These are phyloP conservation scores for Nannochloris sp. DNA, from an alignment of 139 green algal genomes.

Conservation along the genomic window DNA sequence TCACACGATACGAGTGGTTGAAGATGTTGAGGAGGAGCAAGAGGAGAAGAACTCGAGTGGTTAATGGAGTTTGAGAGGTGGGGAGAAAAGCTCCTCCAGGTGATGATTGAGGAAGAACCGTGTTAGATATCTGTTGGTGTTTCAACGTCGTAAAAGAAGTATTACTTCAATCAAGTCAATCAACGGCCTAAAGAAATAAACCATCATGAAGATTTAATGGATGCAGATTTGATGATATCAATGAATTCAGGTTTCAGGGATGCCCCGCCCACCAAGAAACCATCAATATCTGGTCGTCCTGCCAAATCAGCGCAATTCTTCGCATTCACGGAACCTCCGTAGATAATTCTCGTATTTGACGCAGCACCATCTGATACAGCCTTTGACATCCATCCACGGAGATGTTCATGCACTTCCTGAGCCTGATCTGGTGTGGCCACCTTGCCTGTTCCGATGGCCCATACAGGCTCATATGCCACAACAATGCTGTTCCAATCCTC, in stretches of 20 bases:
- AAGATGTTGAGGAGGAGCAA: too few species aligned
- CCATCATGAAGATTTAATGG: not conserved
- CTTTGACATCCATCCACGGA: slow-evolving; percentile 70
- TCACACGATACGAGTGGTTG: slow-evolving; percentile 12
- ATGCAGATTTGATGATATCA: slow-evolving; percentile 32
- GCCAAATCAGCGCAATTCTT: slow-evolving; percentile 26
- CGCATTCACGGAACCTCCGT: slow-evolving; percentile 32
- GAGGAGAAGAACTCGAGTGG: too few species aligned
- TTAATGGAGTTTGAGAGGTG: too few species aligned
- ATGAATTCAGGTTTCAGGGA: slow-evolving; percentile 37
- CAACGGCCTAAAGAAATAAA: not conserved
- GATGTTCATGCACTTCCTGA: slow-evolving; percentile 76
- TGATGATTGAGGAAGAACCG: too few species aligned
- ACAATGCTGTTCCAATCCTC: slow-evolving; percentile 84
- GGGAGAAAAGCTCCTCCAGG: too few species aligned
- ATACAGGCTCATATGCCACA: slow-evolving; percentile 97
- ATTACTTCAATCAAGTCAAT: not conserved
- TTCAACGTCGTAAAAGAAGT: not conserved
- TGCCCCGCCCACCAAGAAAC: slow-evolving; percentile 35
- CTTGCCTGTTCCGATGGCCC: slow-evolving; percentile 78
- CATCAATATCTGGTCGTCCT: slow-evolving; percentile 28
- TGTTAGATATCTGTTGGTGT: too few species aligned
- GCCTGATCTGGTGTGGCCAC: slow-evolving; percentile 84
- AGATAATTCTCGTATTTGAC: slow-evolving; percentile 29
- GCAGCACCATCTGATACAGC: slow-evolving; percentile 41